Conservation (phyloP, 768 basidiomycete genomes). For the Russula sp. region DNA sequence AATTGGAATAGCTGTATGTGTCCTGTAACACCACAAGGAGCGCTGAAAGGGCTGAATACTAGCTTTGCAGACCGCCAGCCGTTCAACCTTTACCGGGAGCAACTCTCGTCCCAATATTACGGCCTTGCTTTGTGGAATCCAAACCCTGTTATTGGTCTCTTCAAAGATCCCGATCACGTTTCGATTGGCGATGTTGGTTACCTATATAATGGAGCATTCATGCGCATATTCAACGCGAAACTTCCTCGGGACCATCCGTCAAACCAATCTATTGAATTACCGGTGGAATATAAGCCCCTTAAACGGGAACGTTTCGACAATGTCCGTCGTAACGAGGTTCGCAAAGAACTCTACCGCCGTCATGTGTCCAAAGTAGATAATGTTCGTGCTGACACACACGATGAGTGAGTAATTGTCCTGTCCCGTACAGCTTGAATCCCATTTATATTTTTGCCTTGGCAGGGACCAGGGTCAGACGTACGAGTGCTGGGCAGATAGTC, state of each 20-base stretch:
- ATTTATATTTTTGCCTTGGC: too few relatives aligned
- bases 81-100: conserved; percentile 20
- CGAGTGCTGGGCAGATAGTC: too few relatives aligned
- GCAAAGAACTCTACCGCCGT: not conserved
- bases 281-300: not conserved
- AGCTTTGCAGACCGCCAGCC: too few relatives aligned
- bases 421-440: not conserved
- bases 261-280: not conserved
- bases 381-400: too few relatives aligned
- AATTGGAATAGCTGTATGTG: too few relatives aligned
- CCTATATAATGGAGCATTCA: conserved; percentile 22
- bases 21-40: too few relatives aligned
- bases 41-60: too few relatives aligned
- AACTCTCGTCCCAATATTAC: conserved; percentile 19
- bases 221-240: conserved; percentile 26
- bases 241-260: conserved; percentile 1
- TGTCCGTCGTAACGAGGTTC: not conserved
- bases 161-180: conserved; percentile 11
- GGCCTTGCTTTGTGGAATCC: conserved; percentile 29
- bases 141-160: conserved; percentile 17
- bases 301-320: not conserved
- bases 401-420: not conserved
- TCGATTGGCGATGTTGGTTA: conserved; percentile 31
- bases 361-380: not conserved
- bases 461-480: too few relatives aligned